Evolutionary conservation across 495 filamentous ascomycete genomes (phyloP).

Genomic region (Penicillium herquei): DNA sequence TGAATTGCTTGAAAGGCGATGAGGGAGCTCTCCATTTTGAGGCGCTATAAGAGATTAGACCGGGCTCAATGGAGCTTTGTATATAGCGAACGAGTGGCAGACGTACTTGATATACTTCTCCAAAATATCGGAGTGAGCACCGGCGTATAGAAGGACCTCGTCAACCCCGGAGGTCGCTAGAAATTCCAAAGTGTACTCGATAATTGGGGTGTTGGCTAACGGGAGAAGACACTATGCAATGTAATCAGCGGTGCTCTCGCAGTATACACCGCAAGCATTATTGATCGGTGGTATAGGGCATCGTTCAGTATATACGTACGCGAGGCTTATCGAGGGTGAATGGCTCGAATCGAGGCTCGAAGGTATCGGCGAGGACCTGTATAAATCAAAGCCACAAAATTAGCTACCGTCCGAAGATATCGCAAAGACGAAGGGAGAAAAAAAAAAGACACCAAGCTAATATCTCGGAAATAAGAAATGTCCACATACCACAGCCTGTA

Average conservation of each 20-base stretch:
- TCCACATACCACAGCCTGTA: conserved; percentile 79
- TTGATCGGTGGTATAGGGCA: neutral
- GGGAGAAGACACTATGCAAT: conserved; percentile 79
- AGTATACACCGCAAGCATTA: neutral
- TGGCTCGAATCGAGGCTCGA: conserved; percentile 84
- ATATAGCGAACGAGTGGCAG: too few relatives aligned
- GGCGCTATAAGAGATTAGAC: conserved; percentile 32
- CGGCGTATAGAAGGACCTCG: conserved; percentile 89
- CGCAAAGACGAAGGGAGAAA: neutral
- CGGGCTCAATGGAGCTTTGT: too few relatives aligned
- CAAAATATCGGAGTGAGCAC: conserved; percentile 83
- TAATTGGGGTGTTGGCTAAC: conserved; percentile 87
- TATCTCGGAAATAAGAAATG: neutral
- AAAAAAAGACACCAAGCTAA: conserved; percentile 1
- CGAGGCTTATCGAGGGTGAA: conserved; percentile 87
- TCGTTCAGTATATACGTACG: conserved; percentile 51
- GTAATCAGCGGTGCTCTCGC: neutral
- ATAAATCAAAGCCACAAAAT: conserved; percentile 11
- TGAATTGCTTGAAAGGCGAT: conserved; percentile 81
- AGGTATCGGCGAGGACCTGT: conserved; percentile 84
- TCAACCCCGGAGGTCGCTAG: conserved; percentile 90
- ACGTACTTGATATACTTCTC: conserved; percentile 75
- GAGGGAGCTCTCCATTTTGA: conserved; percentile 68
- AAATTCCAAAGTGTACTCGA: conserved; percentile 97
- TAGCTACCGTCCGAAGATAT: conserved; percentile 1